Evolutionary conservation across 495 filamentous ascomycete genomes (phyloP).

Genomic region (Parathielavia hyrcaniae): DNA sequence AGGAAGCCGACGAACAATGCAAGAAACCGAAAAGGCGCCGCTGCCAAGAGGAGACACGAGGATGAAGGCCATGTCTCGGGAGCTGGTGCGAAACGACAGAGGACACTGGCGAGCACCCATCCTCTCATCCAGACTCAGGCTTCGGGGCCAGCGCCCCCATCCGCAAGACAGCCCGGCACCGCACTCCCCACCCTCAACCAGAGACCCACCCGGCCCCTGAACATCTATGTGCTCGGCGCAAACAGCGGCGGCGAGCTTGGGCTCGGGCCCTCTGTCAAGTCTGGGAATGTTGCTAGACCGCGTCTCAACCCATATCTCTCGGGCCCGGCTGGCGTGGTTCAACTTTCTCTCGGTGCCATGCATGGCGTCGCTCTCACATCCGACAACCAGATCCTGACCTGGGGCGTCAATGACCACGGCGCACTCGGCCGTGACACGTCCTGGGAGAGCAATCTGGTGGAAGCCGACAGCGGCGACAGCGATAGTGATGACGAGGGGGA

Average conservation of each 20-base stretch:
- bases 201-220: conserved; percentile 6
- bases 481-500: conserved; percentile 45
- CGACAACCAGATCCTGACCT: conserved; percentile 60
- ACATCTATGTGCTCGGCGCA: conserved; percentile 18
- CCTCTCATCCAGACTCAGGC: background rate
- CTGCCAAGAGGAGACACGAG: conserved; percentile 1
- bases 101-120: background rate
- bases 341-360: conserved; percentile 61
- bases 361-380: conserved; percentile 58
- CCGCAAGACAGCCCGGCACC: background rate
- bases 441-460: conserved; percentile 48
- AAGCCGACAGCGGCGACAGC: conserved; percentile 38
- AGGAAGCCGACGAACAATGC: background rate
- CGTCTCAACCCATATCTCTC: conserved; percentile 6
- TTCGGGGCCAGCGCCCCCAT: background rate
- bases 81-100: conserved; percentile 4
- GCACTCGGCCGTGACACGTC: conserved; percentile 59
- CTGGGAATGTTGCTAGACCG: conserved; percentile 2
- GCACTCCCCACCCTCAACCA: background rate
- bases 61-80: background rate
- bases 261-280: conserved; percentile 10
- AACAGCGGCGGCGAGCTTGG: conserved; percentile 18
- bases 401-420: conserved; percentile 66
- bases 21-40: background rate
- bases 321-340: conserved; percentile 45